A percentile compares a stretch with the other conserved stretches of the same genome.
These are phyloP conservation scores for Colletotrichum lupini DNA, from an alignment of 2,329 filamentous ascomycete species.

Conservation along the genomic window DNA sequence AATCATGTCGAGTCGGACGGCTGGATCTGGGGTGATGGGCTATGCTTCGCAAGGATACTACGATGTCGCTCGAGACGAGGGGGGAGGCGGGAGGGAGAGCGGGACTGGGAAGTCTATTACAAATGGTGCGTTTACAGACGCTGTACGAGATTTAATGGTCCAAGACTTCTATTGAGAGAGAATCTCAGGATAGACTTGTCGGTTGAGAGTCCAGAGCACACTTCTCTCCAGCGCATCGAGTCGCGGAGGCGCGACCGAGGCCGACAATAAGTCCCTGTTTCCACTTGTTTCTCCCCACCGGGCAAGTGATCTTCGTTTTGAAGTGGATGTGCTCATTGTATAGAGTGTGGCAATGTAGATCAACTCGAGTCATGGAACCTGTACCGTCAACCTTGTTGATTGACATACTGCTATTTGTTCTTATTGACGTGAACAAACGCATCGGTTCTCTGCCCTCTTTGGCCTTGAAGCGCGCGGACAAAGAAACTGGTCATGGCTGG, in stretches of 20 bases:
- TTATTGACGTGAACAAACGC: neutral
- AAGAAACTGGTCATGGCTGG: neutral
- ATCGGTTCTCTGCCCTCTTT: neutral
- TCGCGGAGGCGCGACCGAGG: neutral
- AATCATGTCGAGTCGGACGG: neutral
- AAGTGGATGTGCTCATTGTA: neutral
- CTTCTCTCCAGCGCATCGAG: neutral
- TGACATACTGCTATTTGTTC: neutral
- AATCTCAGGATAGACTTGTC: neutral
- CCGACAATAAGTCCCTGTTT: neutral
- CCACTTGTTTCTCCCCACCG: neutral
- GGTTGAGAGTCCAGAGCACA: neutral
- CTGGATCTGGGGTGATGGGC: neutral
- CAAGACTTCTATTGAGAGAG: neutral
- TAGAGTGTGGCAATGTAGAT: neutral
- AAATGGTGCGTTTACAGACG: neutral
- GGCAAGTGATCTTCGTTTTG: neutral
- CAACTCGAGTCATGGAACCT: neutral
- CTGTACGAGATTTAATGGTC: neutral
- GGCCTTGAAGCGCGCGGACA: neutral
- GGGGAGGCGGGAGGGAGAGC: neutral
- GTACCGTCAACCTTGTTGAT: neutral
- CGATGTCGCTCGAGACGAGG: neutral
- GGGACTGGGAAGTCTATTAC: neutral
- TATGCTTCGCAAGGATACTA: neutral